Conservation (phyloP, 305 asterid species). For the Euphrasia arctica region DNA sequence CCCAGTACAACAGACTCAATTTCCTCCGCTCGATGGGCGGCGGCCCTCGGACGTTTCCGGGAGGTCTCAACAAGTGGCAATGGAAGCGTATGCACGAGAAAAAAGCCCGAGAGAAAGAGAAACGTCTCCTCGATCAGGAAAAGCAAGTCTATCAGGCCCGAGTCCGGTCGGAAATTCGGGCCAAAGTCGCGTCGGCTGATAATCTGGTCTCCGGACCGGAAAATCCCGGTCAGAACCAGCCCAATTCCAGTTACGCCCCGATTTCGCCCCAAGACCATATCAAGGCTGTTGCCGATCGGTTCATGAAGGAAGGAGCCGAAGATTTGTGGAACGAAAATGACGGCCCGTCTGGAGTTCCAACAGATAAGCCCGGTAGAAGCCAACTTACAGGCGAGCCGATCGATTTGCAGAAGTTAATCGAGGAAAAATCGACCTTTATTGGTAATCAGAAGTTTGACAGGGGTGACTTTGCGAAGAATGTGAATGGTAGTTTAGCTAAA, state of each 20-base stretch:
- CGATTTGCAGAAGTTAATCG: constrained; percentile 47
- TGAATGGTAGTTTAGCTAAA: constrained; percentile 27
- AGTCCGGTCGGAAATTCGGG: constrained; percentile 70
- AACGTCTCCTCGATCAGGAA: constrained; percentile 77
- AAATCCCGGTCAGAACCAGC: constrained; percentile 27
- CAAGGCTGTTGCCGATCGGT: constrained; percentile 85
- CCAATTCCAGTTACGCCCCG: constrained; percentile 40
- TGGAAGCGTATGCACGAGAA: constrained; percentile 99
- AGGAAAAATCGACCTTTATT: constrained; percentile 26
- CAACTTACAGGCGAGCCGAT: constrained; percentile 36
- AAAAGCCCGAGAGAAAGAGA: constrained; percentile 85
- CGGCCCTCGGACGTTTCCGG: constrained; percentile 90
- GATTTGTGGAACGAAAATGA: constrained; percentile 92
- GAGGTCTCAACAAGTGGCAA: constrained; percentile 97
- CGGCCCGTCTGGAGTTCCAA: constrained; percentile 45
- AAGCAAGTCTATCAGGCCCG: constrained; percentile 88
- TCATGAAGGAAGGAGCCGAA: constrained; percentile 93
- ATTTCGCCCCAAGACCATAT: constrained; percentile 70
- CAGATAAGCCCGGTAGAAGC: constrained; percentile 28
- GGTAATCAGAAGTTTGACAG: constrained; percentile 17
- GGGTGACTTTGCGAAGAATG: constrained; percentile 19
- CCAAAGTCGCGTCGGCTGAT: constrained; percentile 45
- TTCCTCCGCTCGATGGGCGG: constrained; percentile 86
- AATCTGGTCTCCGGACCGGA: constrained; percentile 18
- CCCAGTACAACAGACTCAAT: constrained; percentile 31